Evolutionary conservation across 2,329 filamentous ascomycete species (phyloP).

Genomic region (Beauveria varroae): DNA sequence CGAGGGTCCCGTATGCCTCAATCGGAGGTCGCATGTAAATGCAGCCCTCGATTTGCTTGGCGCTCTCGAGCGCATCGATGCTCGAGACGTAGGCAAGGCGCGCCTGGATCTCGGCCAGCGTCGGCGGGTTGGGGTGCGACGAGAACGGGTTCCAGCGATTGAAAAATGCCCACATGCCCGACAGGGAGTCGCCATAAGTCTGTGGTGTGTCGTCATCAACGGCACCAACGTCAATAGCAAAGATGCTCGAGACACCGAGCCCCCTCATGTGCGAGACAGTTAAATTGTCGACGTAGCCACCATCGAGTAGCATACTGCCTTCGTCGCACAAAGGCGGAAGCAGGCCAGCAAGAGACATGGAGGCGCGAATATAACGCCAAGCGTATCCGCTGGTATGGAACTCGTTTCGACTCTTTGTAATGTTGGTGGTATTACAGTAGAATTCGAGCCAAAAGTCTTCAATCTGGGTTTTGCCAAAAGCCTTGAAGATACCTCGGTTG

Average conservation of each 20-base stretch:
- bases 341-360: conserved; percentile 91
- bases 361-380: conserved; percentile 93
- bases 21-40: conserved; percentile 95
- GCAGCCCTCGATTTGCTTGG: conserved; percentile 84
- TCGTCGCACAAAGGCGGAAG: conserved; percentile 94
- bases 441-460: conserved; percentile 99
- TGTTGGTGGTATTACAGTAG: conserved; percentile 99
- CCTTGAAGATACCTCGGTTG: conserved; percentile 98
- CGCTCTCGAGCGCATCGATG: conserved; percentile 87
- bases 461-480: conserved; percentile 92
- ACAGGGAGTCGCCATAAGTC: conserved; percentile 86
- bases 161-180: conserved; percentile 87
- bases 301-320: conserved; percentile 91
- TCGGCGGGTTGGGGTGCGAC: conserved; percentile 81
- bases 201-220: conserved; percentile 90
- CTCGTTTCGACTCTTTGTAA: conserved; percentile 85
- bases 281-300: conserved; percentile 94
- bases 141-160: conserved; percentile 98
- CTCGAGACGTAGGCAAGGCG: conserved; percentile 90
- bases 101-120: conserved; percentile 91
- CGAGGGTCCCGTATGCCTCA: conserved; percentile 85
- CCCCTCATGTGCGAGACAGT: conserved; percentile 97
- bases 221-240: conserved; percentile 89
- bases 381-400: conserved; percentile 95
- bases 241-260: conserved; percentile 86